Conservation (phyloP, 2,329 filamentous ascomycete genomes). For the Simplicillium aogashimaense region DNA sequence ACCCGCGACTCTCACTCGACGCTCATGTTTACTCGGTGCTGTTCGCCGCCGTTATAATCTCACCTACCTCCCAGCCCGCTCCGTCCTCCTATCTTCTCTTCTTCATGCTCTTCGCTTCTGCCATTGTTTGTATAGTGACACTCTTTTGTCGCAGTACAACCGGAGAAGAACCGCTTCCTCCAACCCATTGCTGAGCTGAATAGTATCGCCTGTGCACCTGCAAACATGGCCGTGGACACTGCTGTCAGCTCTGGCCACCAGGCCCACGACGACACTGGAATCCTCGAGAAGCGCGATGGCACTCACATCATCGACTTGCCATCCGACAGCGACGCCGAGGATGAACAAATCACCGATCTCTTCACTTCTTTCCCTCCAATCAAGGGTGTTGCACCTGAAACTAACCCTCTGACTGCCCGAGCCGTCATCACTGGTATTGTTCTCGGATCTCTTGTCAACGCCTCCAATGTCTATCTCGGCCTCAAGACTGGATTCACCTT, state of each 20-base stretch:
- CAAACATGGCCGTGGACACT: neutral
- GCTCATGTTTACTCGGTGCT: too few species aligned
- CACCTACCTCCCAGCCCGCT: too few species aligned
- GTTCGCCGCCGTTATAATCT: too few species aligned
- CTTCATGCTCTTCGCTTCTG: too few species aligned
- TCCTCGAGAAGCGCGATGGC: conserved; percentile 1
- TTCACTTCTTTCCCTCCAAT: conserved; percentile 28
- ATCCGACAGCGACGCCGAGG: conserved; percentile 5
- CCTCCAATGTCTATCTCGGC: conserved; percentile 50
- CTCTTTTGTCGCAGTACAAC: too few species aligned
- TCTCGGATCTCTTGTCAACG: conserved; percentile 49
- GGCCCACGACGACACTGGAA: neutral
- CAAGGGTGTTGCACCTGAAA: conserved; percentile 29
- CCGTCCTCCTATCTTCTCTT: too few species aligned
- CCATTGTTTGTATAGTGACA: too few species aligned
- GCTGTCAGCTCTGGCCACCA: neutral
- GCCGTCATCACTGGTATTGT: conserved; percentile 45
- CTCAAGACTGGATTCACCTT: conserved; percentile 43
- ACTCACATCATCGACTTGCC: neutral
- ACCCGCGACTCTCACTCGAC: too few species aligned
- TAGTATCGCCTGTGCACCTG: too few species aligned
- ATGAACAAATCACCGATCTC: conserved; percentile 22
- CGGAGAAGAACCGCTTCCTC: too few species aligned
- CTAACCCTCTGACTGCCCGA: conserved; percentile 41
- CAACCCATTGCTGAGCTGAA: too few species aligned